A percentile compares a stretch with the other conserved stretches of the same genome.
Conservation (phyloP, 805 yeast species). For the Candida manassasensis region DNA sequence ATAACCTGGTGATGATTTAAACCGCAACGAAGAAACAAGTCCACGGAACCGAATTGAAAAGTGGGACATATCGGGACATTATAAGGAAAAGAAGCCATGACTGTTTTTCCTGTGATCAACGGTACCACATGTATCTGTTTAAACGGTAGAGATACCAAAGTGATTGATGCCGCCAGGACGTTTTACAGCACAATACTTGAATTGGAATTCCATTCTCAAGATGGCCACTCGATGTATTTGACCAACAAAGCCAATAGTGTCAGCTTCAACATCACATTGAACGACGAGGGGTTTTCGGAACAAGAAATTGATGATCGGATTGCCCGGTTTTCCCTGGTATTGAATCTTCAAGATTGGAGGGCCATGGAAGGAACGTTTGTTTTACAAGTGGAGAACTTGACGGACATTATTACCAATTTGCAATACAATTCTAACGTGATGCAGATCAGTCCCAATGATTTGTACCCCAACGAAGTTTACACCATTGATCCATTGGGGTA, state of each 20-base stretch:
- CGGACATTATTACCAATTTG: conserved; percentile 31
- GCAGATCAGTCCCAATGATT: conserved; percentile 67
- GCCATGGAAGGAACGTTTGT: conserved; percentile 39
- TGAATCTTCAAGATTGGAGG: conserved; percentile 45
- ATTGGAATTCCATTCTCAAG: conserved; percentile 18
- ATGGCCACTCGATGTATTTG: conserved; percentile 14
- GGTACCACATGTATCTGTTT: conserved; percentile 52
- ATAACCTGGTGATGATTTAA: too few relatives aligned
- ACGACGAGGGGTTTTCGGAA: conserved; percentile 12
- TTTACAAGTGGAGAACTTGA: conserved; percentile 43
- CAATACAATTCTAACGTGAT: conserved; percentile 26
- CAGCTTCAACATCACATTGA: conserved; percentile 15
- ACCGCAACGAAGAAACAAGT: too few relatives aligned
- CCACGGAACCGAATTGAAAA: too few relatives aligned
- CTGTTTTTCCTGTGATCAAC: conserved; percentile 43
- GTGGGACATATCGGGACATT: too few relatives aligned
- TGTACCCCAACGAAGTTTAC: conserved; percentile 72
- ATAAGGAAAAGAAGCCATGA: conserved; percentile 6
- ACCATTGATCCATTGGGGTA: conserved; percentile 81
- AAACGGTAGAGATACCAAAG: conserved; percentile 45
- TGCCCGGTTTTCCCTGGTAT: conserved; percentile 10
- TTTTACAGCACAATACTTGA: conserved; percentile 54
- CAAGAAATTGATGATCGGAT: conserved; percentile 16
- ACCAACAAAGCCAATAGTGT: conserved; percentile 19
- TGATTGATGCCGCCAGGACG: conserved; percentile 42